Evolutionary conservation across 2,329 filamentous ascomycete genomes (phyloP).

Genomic region (Fusarium fracticaudum): DNA sequence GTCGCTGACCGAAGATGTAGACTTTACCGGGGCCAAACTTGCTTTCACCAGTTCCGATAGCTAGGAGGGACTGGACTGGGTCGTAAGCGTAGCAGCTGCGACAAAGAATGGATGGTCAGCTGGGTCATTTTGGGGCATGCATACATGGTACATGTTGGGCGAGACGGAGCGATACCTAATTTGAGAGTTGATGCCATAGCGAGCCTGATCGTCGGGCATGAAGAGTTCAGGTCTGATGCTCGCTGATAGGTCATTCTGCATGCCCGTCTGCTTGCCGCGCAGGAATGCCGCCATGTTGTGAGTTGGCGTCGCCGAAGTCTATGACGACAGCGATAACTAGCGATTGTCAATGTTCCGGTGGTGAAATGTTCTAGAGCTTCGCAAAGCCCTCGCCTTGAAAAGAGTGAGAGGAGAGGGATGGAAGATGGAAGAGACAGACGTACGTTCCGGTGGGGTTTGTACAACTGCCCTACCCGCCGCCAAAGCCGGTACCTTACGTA

Average conservation of each 20-base stretch:
- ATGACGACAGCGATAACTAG: neutral
- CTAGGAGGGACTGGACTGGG: constrained; percentile 90
- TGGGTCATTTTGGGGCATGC: constrained; percentile 12
- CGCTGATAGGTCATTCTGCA: constrained; percentile 89
- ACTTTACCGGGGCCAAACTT: constrained; percentile 88
- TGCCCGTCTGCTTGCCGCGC: constrained; percentile 90
- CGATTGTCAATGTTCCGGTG: neutral
- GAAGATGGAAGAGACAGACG: constrained; percentile 20
- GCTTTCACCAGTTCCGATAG: constrained; percentile 88
- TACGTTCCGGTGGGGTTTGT: constrained; percentile 36
- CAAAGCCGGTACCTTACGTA: neutral
- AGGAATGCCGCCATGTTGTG: constrained; percentile 83
- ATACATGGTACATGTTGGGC: constrained; percentile 7
- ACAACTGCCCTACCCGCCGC: neutral
- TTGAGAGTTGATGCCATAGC: constrained; percentile 84
- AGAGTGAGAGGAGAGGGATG: neutral
- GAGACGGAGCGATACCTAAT: constrained; percentile 60
- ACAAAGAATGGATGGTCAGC: constrained; percentile 32
- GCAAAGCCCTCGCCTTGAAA: constrained; percentile 10
- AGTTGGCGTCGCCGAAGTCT: constrained; percentile 15
- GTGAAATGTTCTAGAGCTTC: constrained; percentile 19
- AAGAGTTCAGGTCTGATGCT: constrained; percentile 83
- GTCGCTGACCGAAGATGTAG: constrained; percentile 85
- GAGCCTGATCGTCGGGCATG: constrained; percentile 81
- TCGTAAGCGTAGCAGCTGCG: constrained; percentile 85